A percentile compares a stretch with the other conserved stretches of the same genome.
Conservation (phyloP, 306 rosid species). For the Echinosophora koreensis region DNA sequence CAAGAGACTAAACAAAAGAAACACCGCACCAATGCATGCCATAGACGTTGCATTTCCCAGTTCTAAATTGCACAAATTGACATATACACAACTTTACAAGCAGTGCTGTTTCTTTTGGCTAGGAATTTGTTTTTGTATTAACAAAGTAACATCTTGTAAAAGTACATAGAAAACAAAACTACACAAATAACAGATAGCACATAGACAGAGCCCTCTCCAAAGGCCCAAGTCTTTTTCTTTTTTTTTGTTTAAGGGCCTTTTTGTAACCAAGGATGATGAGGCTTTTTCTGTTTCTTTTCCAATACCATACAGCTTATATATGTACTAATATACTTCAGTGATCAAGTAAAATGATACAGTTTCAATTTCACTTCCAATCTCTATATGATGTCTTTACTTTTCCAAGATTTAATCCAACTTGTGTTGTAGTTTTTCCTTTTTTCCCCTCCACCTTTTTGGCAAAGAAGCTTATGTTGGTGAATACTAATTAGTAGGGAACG, state of each 20-base stretch:
- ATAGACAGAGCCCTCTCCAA: slow-evolving; percentile 76
- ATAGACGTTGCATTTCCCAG: slow-evolving; percentile 87
- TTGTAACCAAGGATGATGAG: slow-evolving; percentile 71
- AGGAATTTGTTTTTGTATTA: slow-evolving; percentile 50
- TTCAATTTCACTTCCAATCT: slow-evolving; percentile 37
- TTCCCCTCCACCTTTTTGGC: not conserved
- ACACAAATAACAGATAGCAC: slow-evolving; percentile 44
- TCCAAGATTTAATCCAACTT: not conserved
- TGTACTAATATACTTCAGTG: slow-evolving; percentile 54
- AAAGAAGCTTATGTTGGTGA: slow-evolving; percentile 4
- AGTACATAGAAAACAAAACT: slow-evolving; percentile 1
- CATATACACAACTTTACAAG: slow-evolving; percentile 1
- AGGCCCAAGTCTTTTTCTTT: slow-evolving; percentile 58
- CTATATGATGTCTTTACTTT: not conserved
- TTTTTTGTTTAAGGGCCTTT: slow-evolving; percentile 64
- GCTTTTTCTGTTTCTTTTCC: slow-evolving; percentile 50
- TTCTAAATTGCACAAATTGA: slow-evolving; percentile 49
- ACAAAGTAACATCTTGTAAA: slow-evolving; percentile 45
- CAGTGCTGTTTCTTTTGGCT: slow-evolving; percentile 37
- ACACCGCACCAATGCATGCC: slow-evolving; percentile 65
- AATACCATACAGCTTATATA: slow-evolving; percentile 40
- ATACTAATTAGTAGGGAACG: slow-evolving; percentile 3
- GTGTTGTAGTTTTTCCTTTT: not conserved
- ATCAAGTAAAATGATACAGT: slow-evolving; percentile 41
- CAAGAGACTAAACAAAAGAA: slow-evolving; percentile 69